phyloP scores from a whole-genome alignment of 1,284 basidiomycete species.

The Testicularia cyperi region DNA sequence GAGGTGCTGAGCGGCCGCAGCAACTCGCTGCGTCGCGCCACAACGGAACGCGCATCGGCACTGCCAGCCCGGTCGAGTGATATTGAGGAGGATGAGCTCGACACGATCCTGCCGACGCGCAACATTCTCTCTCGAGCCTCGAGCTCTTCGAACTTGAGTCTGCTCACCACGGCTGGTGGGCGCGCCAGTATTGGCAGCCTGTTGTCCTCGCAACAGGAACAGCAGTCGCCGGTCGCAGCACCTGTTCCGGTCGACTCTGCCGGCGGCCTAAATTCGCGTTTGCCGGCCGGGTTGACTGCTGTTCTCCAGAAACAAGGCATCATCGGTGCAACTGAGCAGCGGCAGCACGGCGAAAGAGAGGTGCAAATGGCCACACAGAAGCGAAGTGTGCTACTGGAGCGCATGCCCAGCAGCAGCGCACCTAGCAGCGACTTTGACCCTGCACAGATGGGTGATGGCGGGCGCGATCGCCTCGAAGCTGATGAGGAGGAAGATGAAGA shows the following conservation, averaged over 20 bases:
- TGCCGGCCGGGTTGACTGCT: slow-evolving; percentile 30
- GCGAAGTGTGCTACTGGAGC: slow-evolving; percentile 43
- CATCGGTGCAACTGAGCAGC: slow-evolving; percentile 8
- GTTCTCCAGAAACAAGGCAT: slow-evolving; percentile 38
- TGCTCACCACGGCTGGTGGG: slow-evolving; percentile 40
- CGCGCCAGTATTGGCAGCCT: slow-evolving; percentile 40
- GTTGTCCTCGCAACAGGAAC: neutral
- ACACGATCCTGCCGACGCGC: slow-evolving; percentile 34
- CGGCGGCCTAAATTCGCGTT: slow-evolving; percentile 26
- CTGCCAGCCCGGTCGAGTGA: slow-evolving; percentile 12
- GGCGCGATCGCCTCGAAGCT: slow-evolving; percentile 6
- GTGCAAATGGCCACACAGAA: neutral
- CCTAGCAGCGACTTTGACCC: slow-evolving; percentile 39
- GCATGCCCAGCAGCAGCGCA: slow-evolving; percentile 53
- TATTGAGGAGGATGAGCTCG: slow-evolving; percentile 22
- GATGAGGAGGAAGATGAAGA: slow-evolving; percentile 53
- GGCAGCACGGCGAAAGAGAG: slow-evolving; percentile 4
- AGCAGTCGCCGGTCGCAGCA: no score
- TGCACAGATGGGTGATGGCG: slow-evolving; percentile 1
- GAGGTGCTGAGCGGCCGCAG: slow-evolving; percentile 27
- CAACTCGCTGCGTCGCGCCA: slow-evolving; percentile 20
- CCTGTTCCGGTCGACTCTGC: no score
- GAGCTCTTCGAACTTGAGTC: slow-evolving; percentile 41
- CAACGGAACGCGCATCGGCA: slow-evolving; percentile 11
- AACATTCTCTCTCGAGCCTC: slow-evolving; percentile 29